These are phyloP conservation scores for Mucor mucedo DNA, from an alignment of 371 early-diverging fungal genomes.

Conservation along the genomic window DNA sequence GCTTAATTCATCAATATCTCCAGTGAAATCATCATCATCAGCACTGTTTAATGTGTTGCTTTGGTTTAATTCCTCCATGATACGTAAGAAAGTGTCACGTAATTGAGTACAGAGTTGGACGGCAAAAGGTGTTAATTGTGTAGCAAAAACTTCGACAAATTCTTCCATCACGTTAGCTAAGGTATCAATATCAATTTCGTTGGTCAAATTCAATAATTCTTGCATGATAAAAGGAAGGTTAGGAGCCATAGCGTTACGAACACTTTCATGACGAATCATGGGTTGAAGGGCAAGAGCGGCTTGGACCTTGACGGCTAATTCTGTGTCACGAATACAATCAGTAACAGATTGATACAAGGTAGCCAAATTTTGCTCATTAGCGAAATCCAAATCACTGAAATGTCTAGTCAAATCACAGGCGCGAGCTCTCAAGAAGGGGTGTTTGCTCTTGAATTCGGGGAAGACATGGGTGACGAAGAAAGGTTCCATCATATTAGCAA, in stretches of 20 bases:
- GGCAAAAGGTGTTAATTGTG: constrained; percentile 90
- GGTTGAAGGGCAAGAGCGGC: constrained; percentile 81
- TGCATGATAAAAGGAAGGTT: constrained; percentile 86
- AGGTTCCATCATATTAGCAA: constrained; percentile 72
- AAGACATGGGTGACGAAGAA: constrained; percentile 87
- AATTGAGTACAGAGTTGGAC: constrained; percentile 85
- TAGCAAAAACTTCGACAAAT: constrained; percentile 90
- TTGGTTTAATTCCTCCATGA: constrained; percentile 69
- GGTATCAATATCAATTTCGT: constrained; percentile 90
- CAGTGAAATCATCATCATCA: constrained; percentile 47
- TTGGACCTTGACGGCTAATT: constrained; percentile 85
- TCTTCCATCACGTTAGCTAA: constrained; percentile 85
- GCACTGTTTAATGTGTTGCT: constrained; percentile 46
- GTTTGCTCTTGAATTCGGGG: constrained; percentile 85
- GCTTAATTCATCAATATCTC: constrained; percentile 62
- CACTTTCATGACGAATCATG: constrained; percentile 75
- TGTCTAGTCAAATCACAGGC: constrained; percentile 48
- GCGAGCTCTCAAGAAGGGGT: constrained; percentile 80
- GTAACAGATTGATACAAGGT: constrained; percentile 68
- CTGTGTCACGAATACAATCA: constrained; percentile 72
- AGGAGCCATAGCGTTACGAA: constrained; percentile 75
- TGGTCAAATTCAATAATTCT: constrained; percentile 79
- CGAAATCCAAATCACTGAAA: constrained; percentile 48
- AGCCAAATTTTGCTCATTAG: constrained; percentile 52
- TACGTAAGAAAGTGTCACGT: constrained; percentile 81